Conservation (phyloP, 1,284 basidiomycete species). For the Rhizoctonia solani region DNA sequence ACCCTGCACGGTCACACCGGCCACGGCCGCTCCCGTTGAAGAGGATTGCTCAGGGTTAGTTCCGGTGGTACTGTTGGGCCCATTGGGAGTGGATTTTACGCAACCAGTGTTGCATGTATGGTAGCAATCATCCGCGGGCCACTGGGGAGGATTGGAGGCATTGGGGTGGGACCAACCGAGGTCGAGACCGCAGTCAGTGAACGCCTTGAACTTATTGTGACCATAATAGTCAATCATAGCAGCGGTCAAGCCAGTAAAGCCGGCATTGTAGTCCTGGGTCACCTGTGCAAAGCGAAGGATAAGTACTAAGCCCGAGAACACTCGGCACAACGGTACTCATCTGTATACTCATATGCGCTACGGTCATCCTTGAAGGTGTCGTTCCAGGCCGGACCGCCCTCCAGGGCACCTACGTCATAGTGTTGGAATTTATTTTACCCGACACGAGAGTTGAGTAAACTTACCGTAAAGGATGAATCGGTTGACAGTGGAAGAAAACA, state of each 20-base stretch:
- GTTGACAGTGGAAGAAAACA: conserved; percentile 28
- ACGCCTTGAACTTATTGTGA: conserved; percentile 33
- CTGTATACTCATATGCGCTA: conserved; percentile 29
- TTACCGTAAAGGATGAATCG: conserved; percentile 34
- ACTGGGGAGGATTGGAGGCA: conserved; percentile 31
- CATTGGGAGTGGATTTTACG: neutral
- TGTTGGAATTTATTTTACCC: neutral
- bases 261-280: conserved; percentile 37
- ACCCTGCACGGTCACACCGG: neutral
- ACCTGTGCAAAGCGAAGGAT: conserved; percentile 9
- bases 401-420: conserved; percentile 4
- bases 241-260: conserved; percentile 33
- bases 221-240: conserved; percentile 36
- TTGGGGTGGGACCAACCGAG: conserved; percentile 34
- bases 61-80: neutral
- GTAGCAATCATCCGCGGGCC: conserved; percentile 34
- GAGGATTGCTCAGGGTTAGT: neutral
- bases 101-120: conserved; percentile 34
- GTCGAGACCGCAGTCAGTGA: conserved; percentile 35
- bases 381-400: conserved; percentile 34
- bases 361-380: conserved; percentile 35
- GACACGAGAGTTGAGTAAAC: too few relatives aligned
- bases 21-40: neutral
- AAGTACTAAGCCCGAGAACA: neutral
- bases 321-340: conserved; percentile 6